phyloP scores from a whole-genome alignment of 345 rosid genomes.

The Aquilaria sinensis region DNA sequence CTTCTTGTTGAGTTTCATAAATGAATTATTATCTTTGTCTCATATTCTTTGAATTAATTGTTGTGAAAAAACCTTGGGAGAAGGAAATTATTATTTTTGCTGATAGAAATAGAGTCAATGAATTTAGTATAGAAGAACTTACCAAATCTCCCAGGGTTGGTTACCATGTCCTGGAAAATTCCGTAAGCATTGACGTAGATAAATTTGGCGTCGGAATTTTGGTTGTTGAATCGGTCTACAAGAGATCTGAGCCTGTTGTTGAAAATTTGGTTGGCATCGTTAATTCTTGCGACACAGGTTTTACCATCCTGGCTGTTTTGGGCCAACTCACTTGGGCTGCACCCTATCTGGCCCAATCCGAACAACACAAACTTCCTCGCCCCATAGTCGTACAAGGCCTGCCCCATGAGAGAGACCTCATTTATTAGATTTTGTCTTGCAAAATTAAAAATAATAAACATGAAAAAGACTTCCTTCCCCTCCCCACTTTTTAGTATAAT shows the following conservation, averaged over 20 bases:
- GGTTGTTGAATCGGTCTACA: slow-evolving; percentile 55
- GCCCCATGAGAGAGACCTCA: neutral
- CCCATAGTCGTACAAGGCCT: slow-evolving; percentile 64
- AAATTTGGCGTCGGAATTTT: slow-evolving; percentile 47
- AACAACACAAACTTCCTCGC: slow-evolving; percentile 77
- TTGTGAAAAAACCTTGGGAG: too few relatives aligned
- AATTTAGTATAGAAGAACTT: slow-evolving; percentile 1
- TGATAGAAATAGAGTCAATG: too few relatives aligned
- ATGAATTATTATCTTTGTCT: too few relatives aligned
- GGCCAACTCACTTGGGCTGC: slow-evolving; percentile 78
- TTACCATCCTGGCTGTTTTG: slow-evolving; percentile 54
- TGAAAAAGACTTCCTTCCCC: too few relatives aligned
- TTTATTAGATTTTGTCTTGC: too few relatives aligned
- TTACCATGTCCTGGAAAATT: slow-evolving; percentile 57
- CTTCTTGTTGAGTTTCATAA: too few relatives aligned
- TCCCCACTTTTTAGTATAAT: too few relatives aligned
- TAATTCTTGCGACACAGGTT: slow-evolving; percentile 55
- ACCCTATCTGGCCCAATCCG: slow-evolving; percentile 81
- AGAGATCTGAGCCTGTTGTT: slow-evolving; percentile 60
- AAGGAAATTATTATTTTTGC: too few relatives aligned
- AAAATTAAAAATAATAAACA: too few relatives aligned
- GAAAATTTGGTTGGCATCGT: slow-evolving; percentile 62
- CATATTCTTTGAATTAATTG: too few relatives aligned
- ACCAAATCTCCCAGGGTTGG: slow-evolving; percentile 49
- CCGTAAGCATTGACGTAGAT: slow-evolving; percentile 67